A percentile compares a stretch with the other conserved stretches of the same genome.
Evolutionary conservation across 768 basidiomycete genomes (phyloP).

Genomic region (Cantharellus anzutake): DNA sequence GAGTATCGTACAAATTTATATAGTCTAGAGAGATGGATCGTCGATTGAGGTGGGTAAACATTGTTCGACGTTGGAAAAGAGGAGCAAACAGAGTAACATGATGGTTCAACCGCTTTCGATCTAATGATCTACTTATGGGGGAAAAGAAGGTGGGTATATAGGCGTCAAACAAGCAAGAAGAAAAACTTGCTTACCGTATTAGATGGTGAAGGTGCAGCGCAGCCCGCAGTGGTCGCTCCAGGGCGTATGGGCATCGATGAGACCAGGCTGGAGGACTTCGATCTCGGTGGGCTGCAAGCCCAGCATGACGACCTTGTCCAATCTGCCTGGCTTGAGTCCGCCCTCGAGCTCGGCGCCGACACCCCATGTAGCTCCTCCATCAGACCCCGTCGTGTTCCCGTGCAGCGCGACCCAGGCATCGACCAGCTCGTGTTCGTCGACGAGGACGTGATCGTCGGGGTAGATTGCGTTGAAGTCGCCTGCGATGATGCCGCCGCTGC

Average conservation of each 20-base stretch:
- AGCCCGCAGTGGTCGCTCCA: slow-evolving; percentile 25
- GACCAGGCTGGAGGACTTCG: slow-evolving; percentile 21
- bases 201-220: slow-evolving; percentile 15
- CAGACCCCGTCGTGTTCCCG: slow-evolving; percentile 13
- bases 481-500: slow-evolving; percentile 25
- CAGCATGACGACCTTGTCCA: slow-evolving; percentile 25
- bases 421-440: slow-evolving; percentile 21
- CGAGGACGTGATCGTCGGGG: slow-evolving; percentile 19
- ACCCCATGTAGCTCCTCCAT: slow-evolving; percentile 24
- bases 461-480: slow-evolving; percentile 30
- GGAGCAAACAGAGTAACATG: too few species aligned
- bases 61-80: too few species aligned
- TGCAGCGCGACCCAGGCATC: slow-evolving; percentile 26
- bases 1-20: too few species aligned
- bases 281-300: slow-evolving; percentile 20
- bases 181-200: too few species aligned
- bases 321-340: slow-evolving; percentile 17
- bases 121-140: too few species aligned
- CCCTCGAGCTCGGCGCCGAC: slow-evolving; percentile 16
- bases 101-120: too few species aligned
- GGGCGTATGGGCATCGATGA: slow-evolving; percentile 16
- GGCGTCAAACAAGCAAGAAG: too few species aligned
- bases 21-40: too few species aligned
- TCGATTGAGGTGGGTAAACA: too few species aligned
- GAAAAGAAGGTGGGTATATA: too few species aligned